Evolutionary conservation across 768 basidiomycete species (phyloP).

Genomic region (Mycena amicta): DNA sequence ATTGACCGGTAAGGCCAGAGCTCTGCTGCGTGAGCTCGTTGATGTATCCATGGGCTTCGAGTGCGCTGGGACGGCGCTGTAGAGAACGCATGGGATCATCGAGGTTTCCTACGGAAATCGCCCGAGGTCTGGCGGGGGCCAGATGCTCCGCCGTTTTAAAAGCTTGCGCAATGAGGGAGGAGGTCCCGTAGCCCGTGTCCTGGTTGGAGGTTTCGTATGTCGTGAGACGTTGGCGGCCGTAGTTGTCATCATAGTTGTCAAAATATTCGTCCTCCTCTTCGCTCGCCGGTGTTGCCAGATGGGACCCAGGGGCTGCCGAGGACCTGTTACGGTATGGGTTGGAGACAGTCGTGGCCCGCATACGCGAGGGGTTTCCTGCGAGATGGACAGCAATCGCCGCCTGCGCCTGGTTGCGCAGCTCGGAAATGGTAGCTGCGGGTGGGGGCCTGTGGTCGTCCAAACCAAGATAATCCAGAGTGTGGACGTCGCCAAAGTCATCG

Average conservation of each 20-base stretch:
- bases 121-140: slow-evolving; percentile 65
- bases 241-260: slow-evolving; percentile 57
- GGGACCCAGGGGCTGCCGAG: slow-evolving; percentile 52
- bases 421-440: slow-evolving; percentile 87
- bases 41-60: slow-evolving; percentile 61
- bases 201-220: slow-evolving; percentile 59
- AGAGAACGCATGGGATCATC: slow-evolving; percentile 77
- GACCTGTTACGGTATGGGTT: slow-evolving; percentile 82
- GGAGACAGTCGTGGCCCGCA: slow-evolving; percentile 90
- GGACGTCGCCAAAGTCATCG: slow-evolving; percentile 83
- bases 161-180: slow-evolving; percentile 68
- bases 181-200: slow-evolving; percentile 54
- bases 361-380: slow-evolving; percentile 69
- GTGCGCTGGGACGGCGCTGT: slow-evolving; percentile 63
- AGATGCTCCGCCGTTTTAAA: slow-evolving; percentile 79
- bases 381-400: slow-evolving; percentile 86
- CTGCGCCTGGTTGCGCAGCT: slow-evolving; percentile 87
- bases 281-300: slow-evolving; percentile 65
- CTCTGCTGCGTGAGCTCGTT: slow-evolving; percentile 54
- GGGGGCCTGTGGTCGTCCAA: slow-evolving; percentile 82
- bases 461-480: slow-evolving; percentile 95
- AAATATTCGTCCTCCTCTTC: slow-evolving; percentile 80
- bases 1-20: slow-evolving; percentile 39
- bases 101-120: slow-evolving; percentile 86
- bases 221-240: slow-evolving; percentile 59